A percentile compares a stretch with the other conserved stretches of the same genome.
Evolutionary conservation across 768 basidiomycete species (phyloP).

Genomic region (Agaricus sinodeliciosus): DNA sequence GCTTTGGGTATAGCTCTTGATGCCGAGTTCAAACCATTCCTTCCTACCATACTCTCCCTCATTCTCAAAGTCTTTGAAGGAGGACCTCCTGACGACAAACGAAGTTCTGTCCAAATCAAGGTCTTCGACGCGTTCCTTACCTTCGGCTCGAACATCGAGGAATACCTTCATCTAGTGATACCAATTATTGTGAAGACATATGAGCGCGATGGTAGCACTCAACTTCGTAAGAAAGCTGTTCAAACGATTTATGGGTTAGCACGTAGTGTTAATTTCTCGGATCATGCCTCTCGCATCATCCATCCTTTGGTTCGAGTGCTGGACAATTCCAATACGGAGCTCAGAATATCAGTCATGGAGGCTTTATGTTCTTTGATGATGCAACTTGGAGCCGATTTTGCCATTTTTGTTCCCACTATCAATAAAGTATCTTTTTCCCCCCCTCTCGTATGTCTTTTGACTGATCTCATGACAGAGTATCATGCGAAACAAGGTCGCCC

Average conservation of each 20-base stretch:
- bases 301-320: slow-evolving; percentile 91
- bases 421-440: slow-evolving; percentile 59
- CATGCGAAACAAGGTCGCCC: slow-evolving; percentile 61
- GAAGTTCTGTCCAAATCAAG: slow-evolving; percentile 74
- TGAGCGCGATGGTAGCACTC: slow-evolving; percentile 72
- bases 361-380: slow-evolving; percentile 87
- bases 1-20: slow-evolving; percentile 90
- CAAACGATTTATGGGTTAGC: slow-evolving; percentile 89
- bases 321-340: slow-evolving; percentile 64
- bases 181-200: slow-evolving; percentile 91
- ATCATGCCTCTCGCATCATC: slow-evolving; percentile 94
- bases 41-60: slow-evolving; percentile 84
- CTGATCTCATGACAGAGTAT: slow-evolving; percentile 49
- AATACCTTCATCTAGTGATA: slow-evolving; percentile 94
- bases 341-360: slow-evolving; percentile 85
- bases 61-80: slow-evolving; percentile 89
- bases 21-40: slow-evolving; percentile 94
- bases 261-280: slow-evolving; percentile 91
- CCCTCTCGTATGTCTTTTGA: not conserved
- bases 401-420: slow-evolving; percentile 95
- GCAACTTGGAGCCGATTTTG: slow-evolving; percentile 94
- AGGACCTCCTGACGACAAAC: slow-evolving; percentile 55
- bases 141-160: slow-evolving; percentile 95
- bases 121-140: slow-evolving; percentile 93
- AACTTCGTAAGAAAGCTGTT: slow-evolving; percentile 82